Evolutionary conservation across 106 monocot genomes (phyloP).

Genomic region (Iris macrosiphon): DNA sequence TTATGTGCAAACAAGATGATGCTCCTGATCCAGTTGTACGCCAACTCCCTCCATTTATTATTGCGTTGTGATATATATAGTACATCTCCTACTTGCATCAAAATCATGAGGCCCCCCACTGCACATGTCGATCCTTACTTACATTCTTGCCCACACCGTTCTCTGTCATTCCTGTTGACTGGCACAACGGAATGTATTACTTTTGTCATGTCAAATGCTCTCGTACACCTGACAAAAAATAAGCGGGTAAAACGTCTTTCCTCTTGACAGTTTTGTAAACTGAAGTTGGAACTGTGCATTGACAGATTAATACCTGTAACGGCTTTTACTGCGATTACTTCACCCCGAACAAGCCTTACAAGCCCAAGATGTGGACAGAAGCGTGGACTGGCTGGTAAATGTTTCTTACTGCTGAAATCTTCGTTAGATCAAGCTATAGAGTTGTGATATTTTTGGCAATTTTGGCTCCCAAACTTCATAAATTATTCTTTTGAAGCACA

Average conservation of each 20-base stretch:
- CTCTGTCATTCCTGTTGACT: no score
- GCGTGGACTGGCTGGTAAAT: slow-evolving; percentile 89
- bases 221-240: no score
- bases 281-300: no score
- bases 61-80: no score
- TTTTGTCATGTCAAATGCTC: background rate
- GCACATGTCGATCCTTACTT: no score
- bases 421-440: background rate
- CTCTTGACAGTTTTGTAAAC: no score
- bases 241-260: no score
- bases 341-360: slow-evolving; percentile 75
- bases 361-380: slow-evolving; percentile 95
- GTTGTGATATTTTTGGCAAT: background rate
- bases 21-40: slow-evolving; percentile 93
- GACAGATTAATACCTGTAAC: slow-evolving; percentile 90
- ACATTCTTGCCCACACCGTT: no score
- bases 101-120: no score
- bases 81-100: no score
- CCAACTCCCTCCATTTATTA: background rate
- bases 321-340: slow-evolving; percentile 89
- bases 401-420: background rate
- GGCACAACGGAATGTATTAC: background rate
- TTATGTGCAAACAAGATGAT: slow-evolving; percentile 98
- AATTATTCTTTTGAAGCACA: no score
- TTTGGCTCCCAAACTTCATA: no score